Percentiles rank a stretch among this genome's conserved stretches.
Conservation (phyloP, 1,284 basidiomycete genomes). For the Phenoliferia sp. region DNA sequence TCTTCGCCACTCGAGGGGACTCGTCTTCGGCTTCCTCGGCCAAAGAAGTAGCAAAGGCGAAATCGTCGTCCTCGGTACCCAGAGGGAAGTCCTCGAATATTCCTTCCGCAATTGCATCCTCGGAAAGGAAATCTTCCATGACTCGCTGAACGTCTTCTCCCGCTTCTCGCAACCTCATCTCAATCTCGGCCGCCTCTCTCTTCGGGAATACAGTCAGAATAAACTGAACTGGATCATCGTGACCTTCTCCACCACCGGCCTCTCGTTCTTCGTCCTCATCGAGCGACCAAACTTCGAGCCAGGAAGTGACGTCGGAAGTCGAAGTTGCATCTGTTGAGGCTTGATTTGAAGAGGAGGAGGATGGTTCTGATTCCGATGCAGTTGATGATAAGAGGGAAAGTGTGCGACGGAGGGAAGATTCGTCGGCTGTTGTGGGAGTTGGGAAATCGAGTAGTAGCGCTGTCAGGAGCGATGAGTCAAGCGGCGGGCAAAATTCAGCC, state of each 20-base stretch:
- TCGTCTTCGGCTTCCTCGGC: too few relatives aligned
- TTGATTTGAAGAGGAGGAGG: too few relatives aligned
- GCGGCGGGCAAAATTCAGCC: slow-evolving; percentile 19
- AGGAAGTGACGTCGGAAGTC: not conserved
- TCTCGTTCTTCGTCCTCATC: not conserved
- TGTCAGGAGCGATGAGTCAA: slow-evolving; percentile 25
- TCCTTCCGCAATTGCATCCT: slow-evolving; percentile 22
- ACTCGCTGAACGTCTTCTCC: not conserved
- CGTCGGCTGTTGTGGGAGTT: slow-evolving; percentile 4
- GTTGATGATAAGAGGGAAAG: slow-evolving; percentile 9
- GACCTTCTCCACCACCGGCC: not conserved
- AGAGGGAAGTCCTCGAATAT: not conserved
- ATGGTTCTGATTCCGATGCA: not conserved
- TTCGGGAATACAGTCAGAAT: slow-evolving; percentile 26
- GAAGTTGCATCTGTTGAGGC: too few relatives aligned
- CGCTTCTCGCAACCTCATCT: not conserved
- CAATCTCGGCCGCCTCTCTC: slow-evolving; percentile 17
- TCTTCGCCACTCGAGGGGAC: too few relatives aligned
- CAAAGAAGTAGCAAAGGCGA: not conserved
- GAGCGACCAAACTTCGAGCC: slow-evolving; percentile 14
- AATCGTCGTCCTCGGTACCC: not conserved
- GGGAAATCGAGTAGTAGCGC: slow-evolving; percentile 27
- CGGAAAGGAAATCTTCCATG: slow-evolving; percentile 23
- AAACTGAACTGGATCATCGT: slow-evolving; percentile 29
- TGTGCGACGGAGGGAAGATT: slow-evolving; percentile 2